Percentiles rank a stretch among this genome's conserved stretches.
These are phyloP conservation scores for Rhodotorula kratochvilovae DNA, from an alignment of 768 basidiomycete species.

Conservation along the genomic window DNA sequence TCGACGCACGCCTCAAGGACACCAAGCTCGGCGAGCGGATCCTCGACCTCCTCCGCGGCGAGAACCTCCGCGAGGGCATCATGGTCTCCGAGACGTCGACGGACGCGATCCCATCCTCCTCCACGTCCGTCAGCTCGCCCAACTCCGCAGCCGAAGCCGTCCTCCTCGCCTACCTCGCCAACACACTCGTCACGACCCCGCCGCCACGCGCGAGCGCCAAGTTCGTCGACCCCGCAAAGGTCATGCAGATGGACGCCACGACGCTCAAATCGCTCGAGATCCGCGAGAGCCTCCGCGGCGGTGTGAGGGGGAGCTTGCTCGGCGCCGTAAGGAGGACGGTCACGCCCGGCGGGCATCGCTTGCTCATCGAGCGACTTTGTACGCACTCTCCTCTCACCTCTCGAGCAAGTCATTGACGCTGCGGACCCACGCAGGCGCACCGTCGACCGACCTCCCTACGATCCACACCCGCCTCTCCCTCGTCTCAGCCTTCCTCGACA, in stretches of 20 bases:
- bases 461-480: conserved; percentile 71
- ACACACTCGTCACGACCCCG: conserved; percentile 15
- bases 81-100: conserved; percentile 23
- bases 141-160: conserved; percentile 23
- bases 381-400: conserved; percentile 42
- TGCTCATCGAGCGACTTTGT: conserved; percentile 75
- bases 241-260: conserved; percentile 87
- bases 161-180: conserved; percentile 29
- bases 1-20: background rate
- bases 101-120: conserved; percentile 19
- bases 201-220: conserved; percentile 47
- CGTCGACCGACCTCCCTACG: conserved; percentile 51
- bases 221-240: conserved; percentile 56
- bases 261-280: conserved; percentile 87
- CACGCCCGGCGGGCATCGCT: conserved; percentile 70
- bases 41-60: conserved; percentile 17
- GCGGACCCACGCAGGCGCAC: conserved; percentile 5
- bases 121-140: background rate
- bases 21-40: background rate
- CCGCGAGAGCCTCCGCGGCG: conserved; percentile 67
- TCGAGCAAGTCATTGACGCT: background rate
- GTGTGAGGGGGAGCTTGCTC: conserved; percentile 66
- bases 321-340: conserved; percentile 70
- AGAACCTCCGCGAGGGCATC: conserved; percentile 20
- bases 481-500: conserved; percentile 61